Conservation (phyloP, 1,284 basidiomycete genomes). For the Melampsora americana region DNA sequence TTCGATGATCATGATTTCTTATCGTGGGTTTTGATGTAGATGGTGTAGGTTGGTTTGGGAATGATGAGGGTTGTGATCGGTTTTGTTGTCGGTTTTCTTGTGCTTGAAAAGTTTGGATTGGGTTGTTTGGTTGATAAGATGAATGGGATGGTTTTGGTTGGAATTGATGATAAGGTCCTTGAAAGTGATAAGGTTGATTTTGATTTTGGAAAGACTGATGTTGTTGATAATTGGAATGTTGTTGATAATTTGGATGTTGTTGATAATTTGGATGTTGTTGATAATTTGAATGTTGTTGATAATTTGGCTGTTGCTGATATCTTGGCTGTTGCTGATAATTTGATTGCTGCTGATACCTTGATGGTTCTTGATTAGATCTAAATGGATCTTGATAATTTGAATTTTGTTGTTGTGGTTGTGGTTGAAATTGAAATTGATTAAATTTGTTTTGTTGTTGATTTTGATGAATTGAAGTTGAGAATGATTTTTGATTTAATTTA, state of each 20-base stretch:
- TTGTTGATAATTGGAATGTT: conserved; percentile 8
- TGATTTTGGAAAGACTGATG: background rate
- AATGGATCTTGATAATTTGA: no score
- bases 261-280: background rate
- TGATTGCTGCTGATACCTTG: background rate
- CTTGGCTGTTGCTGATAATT: background rate
- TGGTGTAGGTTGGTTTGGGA: no score
- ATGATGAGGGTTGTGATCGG: background rate
- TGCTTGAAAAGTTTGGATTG: background rate
- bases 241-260: background rate
- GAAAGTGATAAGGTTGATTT: background rate
- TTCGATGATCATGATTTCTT: background rate
- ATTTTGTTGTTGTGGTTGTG: no score
- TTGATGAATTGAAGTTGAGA: no score
- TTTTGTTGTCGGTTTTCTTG: background rate
- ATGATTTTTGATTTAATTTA: no score
- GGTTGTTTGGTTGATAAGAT: conserved; percentile 8
- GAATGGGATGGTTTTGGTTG: background rate
- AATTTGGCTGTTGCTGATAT: background rate
- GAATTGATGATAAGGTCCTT: conserved; percentile 11
- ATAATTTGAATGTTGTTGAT: background rate
- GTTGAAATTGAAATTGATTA: no score
- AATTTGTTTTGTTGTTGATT: no score
- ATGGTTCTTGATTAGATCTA: background rate
- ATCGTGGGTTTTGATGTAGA: background rate